Evolutionary conservation across 176 grass and related monocot species (phyloP).

Genomic region (Chloris gayana): DNA sequence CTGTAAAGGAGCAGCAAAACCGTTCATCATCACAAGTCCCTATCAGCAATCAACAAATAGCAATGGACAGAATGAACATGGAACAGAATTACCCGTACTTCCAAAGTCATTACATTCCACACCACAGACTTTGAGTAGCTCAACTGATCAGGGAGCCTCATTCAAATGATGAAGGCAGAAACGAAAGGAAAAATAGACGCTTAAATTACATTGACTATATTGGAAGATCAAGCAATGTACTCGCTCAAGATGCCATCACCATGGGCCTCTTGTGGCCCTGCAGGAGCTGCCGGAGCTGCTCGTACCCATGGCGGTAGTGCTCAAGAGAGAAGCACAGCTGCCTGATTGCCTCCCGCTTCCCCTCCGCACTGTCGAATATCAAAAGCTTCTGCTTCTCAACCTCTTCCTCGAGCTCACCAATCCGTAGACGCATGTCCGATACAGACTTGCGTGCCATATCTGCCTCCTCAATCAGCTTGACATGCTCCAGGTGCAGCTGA

Average conservation of each 20-base stretch:
- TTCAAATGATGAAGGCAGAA: no score
- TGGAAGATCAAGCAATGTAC: background rate
- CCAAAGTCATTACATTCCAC: no score
- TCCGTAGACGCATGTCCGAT: conserved; percentile 24
- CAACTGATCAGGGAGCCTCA: no score
- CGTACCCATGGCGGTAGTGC: conserved; percentile 85
- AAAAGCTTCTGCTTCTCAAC: conserved; percentile 65
- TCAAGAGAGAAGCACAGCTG: conserved; percentile 96
- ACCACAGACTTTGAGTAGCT: no score
- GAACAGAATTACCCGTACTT: no score
- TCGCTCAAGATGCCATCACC: conserved; percentile 39
- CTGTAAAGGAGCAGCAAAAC: no score
- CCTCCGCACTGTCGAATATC: conserved; percentile 66
- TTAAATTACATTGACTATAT: background rate
- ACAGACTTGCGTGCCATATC: conserved; percentile 16
- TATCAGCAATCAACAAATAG: no score
- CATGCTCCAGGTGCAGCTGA: conserved; percentile 73
- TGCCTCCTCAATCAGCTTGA: conserved; percentile 62
- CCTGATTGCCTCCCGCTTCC: conserved; percentile 89
- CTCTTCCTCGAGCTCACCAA: conserved; percentile 71
- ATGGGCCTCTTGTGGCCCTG: conserved; percentile 67
- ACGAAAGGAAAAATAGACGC: background rate
- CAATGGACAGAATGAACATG: no score
- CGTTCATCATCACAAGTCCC: no score
- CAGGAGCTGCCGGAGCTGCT: conserved; percentile 68